These are phyloP conservation scores for Chrysanthemum seticuspe DNA, from an alignment of 129 eudicot genomes.

Conservation along the genomic window DNA sequence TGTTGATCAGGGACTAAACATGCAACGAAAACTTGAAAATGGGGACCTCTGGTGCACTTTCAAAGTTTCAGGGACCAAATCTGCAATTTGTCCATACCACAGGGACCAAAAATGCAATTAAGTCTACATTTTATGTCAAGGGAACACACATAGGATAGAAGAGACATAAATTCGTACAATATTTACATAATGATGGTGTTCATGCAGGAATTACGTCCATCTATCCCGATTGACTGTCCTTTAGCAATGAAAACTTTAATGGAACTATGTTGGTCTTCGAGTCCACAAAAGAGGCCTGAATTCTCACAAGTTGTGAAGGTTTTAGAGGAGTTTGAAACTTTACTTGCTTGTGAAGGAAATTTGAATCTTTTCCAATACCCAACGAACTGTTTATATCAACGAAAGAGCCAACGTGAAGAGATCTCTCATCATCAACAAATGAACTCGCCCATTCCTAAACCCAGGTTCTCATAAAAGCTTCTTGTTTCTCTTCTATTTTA, in stretches of 20 bases:
- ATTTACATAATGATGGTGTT: not conserved
- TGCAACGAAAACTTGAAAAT: too few species aligned
- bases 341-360: constrained; percentile 65
- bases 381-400: constrained; percentile 52
- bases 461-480: constrained; percentile 51
- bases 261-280: constrained; percentile 83
- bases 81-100: too few species aligned
- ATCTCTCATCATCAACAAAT: constrained; percentile 51
- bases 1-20: too few species aligned
- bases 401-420: constrained; percentile 75
- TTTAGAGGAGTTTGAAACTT: constrained; percentile 71
- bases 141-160: too few species aligned
- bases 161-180: too few species aligned
- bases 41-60: too few species aligned
- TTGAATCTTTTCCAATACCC: constrained; percentile 55
- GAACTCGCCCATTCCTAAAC: constrained; percentile 51
- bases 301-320: constrained; percentile 87
- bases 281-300: constrained; percentile 87
- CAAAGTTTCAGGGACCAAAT: too few species aligned
- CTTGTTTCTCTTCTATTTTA: too few species aligned
- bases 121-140: too few species aligned
- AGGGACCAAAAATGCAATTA: too few species aligned
- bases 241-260: constrained; percentile 77
- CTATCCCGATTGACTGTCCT: constrained; percentile 62
- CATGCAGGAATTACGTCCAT: constrained; percentile 76